Base-by-base conservation (phyloP, 345 rosid genomes). In the Pistacia atlantica region DNA sequence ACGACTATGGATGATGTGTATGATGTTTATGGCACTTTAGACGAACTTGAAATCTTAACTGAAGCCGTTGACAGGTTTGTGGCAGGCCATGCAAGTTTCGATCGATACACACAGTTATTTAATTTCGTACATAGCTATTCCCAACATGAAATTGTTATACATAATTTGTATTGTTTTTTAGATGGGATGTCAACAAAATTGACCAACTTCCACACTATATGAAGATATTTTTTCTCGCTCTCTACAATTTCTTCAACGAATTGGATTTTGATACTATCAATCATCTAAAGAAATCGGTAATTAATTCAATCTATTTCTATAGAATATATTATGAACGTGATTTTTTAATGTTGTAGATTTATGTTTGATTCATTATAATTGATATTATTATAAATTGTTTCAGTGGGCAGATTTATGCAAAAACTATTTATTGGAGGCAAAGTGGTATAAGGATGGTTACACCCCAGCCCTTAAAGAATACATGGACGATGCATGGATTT, bases 181-280 rank as follows among this genome's bases (percentile, higher is more conserved):
- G 89, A 72, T 87, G 75, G 90, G 86, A 87, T 69, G 64, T 75
- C 12, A 74, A 74, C 72, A 79, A 65, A 4, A 64, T 81, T 25
- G 85, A 87, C n/a, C 68, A 67, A 31, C 88, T 89, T 79, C 92
- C 90, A 10, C 16, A 85, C 22, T 84, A 84, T 37, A 82, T 87
- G 89, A 84, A 84, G 69, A 45, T 80, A 9, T 84, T 79, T 65
- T 89, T 76, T 76, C 77, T 84, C 16, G 49, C 79, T 18, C 76
- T 89, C 11, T 33, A 75, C 74, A 83, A 83, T 33, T 66, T 67
- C 17, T 25, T 80, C 10, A 84, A 87, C 22, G 83, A 85, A 67
- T 74, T 83, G 13, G 86, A 71, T 68, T 77, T 67, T 18, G 51
- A 77, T 11, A 11, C 65, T 64, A 86, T 85, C 14, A 81, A 67